A percentile compares a stretch with the other conserved stretches of the same genome.
Evolutionary conservation across 2,329 filamentous ascomycete genomes (phyloP).

Genomic region (Pseudopyricularia javanii): DNA sequence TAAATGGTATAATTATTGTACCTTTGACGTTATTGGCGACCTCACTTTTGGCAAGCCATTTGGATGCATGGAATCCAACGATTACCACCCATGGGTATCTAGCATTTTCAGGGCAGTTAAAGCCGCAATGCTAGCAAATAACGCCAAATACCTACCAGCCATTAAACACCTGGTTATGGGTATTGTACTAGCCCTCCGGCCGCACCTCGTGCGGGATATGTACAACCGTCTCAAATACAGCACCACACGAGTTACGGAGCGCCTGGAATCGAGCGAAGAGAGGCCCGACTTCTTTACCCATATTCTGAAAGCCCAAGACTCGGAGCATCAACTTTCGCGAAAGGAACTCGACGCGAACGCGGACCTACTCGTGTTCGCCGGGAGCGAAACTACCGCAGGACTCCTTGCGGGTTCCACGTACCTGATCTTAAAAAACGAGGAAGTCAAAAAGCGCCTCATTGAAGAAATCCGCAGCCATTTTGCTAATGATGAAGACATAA

Average conservation of each 20-base stretch:
- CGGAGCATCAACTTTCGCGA: not conserved
- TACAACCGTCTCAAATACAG: not conserved
- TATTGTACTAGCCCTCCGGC: not conserved
- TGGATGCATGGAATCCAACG: constrained; percentile 16
- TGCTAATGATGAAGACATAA: constrained; percentile 19
- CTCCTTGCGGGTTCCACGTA: constrained; percentile 26
- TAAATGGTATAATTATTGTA: constrained; percentile 9
- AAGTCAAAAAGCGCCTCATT: constrained; percentile 21
- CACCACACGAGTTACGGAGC: not conserved
- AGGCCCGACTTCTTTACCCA: constrained; percentile 7
- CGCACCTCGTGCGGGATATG: not conserved
- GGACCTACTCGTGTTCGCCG: constrained; percentile 26
- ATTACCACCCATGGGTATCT: constrained; percentile 6
- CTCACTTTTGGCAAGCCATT: constrained; percentile 11
- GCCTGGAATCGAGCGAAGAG: not conserved
- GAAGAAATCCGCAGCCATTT: constrained; percentile 28
- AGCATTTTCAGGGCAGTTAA: constrained; percentile 5
- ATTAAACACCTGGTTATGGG: not conserved
- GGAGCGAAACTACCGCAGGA: constrained; percentile 38
- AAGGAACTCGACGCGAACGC: constrained; percentile 2
- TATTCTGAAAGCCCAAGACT: constrained; percentile 1
- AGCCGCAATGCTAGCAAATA: constrained; percentile 11
- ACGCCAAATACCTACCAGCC: constrained; percentile 1
- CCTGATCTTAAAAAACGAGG: constrained; percentile 23
- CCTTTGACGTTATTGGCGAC: constrained; percentile 26